Evolutionary conservation across 805 yeast genomes (phyloP).

Genomic region (Komagataella ulmi): DNA sequence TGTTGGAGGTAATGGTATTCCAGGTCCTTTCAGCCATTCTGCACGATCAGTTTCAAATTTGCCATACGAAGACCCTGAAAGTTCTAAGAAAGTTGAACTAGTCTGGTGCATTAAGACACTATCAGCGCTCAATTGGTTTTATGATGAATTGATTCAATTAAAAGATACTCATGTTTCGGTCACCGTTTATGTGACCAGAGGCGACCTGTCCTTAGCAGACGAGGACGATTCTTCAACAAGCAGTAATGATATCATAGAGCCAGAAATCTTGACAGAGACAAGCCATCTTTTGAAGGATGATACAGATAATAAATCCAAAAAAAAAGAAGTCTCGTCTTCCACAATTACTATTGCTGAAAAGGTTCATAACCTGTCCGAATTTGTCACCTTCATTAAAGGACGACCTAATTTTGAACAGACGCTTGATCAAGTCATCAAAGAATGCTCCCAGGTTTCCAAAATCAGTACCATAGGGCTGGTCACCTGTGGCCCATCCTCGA

Average conservation of each 20-base stretch:
- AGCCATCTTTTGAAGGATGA: neutral
- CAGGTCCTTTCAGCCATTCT: constrained; percentile 37
- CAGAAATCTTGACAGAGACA: neutral
- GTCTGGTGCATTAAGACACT: constrained; percentile 31
- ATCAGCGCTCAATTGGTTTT: constrained; percentile 28
- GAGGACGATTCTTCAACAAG: constrained; percentile 3
- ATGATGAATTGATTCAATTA: constrained; percentile 17
- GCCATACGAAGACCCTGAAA: constrained; percentile 10
- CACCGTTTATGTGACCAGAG: constrained; percentile 18
- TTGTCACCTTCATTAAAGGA: constrained; percentile 26
- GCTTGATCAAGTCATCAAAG: constrained; percentile 20
- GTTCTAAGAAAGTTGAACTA: constrained; percentile 12
- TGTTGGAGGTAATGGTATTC: constrained; percentile 49
- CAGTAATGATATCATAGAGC: neutral
- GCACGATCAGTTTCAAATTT: constrained; percentile 8
- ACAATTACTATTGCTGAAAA: neutral
- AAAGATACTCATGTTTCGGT: constrained; percentile 17
- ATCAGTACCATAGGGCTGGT: constrained; percentile 23
- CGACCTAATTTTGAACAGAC: constrained; percentile 27
- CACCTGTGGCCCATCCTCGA: constrained; percentile 39
- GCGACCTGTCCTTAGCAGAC: constrained; percentile 5
- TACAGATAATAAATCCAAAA: neutral
- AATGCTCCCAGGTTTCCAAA: constrained; percentile 18
- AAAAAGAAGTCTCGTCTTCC: neutral
- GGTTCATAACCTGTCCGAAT: constrained; percentile 14